Base-by-base conservation (phyloP, 2,329 filamentous ascomycete species). In the Epichloe scottii region DNA sequence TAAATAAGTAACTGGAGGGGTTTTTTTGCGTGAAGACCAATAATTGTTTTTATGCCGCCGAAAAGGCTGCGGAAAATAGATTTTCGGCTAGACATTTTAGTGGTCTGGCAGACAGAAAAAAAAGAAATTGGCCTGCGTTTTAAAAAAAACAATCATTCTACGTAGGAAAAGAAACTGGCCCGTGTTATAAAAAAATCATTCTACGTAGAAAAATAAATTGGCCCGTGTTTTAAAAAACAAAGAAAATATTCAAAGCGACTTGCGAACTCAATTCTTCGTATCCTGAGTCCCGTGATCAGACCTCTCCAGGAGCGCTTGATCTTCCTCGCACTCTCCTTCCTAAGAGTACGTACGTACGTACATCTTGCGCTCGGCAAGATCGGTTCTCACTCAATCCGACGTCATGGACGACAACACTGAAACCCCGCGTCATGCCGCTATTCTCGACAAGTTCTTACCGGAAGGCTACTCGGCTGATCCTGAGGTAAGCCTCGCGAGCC, bases 401-500 rank as follows among this genome's bases (percentile, higher is more conserved):
- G 15, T 15, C 34, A 66, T 67, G 66, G 57, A 59, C 49, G 60
- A 63, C 23, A 56, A 58, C n/a, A 51, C 51, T 47, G 59, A 56
- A 15, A 56, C 59, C 11, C 56, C 61, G 44, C 62, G 63, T 40
- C 62, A 66, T 44, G 66, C 64, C 38, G 64, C 66, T 17, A 68
- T 69, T 26, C 62, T 69, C 48, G 62, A 68, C 17, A 63, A 63
- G 34, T 67, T 66, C 50, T 60, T 69, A 1, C 67, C 67, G 12
- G 67, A 69, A 48, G 67, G 67, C 37, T 69, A 67, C 56, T 69
- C 67, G 21, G 67, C 67, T 35, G 66, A 65, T 7, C 62, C 67
- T 17, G 65, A 68, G n/a, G 66, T 62, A 51, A 67, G 65, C 50
- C 52, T 66, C 33, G 58, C 56, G 35, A 49, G 46, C 14, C 53